A percentile compares a stretch with the other conserved stretches of the same genome.
Conservation (phyloP, 306 rosid species). For the Glycyrrhiza uralensis region DNA sequence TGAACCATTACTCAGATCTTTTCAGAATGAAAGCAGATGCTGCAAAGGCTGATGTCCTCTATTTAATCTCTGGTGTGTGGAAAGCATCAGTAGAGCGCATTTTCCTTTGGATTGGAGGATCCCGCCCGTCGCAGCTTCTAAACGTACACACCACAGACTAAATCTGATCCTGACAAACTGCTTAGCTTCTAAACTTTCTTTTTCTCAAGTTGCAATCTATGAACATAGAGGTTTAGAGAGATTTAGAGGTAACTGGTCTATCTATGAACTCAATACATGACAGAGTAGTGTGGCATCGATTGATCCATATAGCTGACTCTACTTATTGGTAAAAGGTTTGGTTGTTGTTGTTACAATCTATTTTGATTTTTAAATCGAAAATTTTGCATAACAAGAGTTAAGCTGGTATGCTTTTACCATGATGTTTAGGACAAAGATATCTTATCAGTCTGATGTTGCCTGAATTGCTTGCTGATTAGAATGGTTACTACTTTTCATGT, state of each 20-base stretch:
- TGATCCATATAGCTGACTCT: no score
- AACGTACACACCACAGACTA: conserved; percentile 36
- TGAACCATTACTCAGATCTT: conserved; percentile 69
- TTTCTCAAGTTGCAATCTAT: background rate
- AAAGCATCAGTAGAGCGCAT: conserved; percentile 76
- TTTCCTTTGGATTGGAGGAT: conserved; percentile 95
- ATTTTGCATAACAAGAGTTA: background rate
- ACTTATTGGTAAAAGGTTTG: no score
- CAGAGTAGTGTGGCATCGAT: no score
- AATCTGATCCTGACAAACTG: conserved; percentile 19
- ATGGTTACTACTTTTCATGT: background rate
- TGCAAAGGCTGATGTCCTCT: conserved; percentile 77
- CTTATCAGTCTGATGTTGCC: background rate
- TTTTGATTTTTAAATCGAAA: background rate
- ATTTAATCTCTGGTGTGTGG: conserved; percentile 82
- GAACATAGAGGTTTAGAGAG: background rate
- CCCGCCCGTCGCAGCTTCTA: conserved; percentile 96
- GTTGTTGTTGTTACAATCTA: background rate
- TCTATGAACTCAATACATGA: no score
- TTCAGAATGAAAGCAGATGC: conserved; percentile 76
- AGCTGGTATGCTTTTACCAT: background rate
- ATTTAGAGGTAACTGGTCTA: no score
- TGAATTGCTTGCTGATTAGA: background rate
- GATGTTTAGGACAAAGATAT: background rate
- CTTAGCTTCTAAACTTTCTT: background rate